These are phyloP conservation scores for Hypocreales sp. DNA, from an alignment of 2,329 filamentous ascomycete genomes.

Conservation along the genomic window DNA sequence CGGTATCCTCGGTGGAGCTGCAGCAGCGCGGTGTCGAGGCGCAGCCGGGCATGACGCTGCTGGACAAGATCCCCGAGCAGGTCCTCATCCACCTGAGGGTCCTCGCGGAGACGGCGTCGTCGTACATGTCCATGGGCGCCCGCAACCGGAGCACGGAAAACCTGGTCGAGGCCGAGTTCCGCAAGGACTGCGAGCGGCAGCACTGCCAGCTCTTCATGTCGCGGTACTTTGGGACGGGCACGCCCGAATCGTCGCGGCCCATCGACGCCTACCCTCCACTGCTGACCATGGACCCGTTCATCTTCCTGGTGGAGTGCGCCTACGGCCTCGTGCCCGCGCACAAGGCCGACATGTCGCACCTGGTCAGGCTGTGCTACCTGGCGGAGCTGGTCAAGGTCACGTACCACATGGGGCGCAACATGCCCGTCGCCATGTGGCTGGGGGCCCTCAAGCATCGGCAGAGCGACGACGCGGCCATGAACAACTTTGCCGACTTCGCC, in stretches of 20 bases:
- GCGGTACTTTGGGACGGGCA: slow-evolving; percentile 29
- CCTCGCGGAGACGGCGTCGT: slow-evolving; percentile 72
- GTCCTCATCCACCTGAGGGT: slow-evolving; percentile 76
- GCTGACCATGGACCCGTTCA: slow-evolving; percentile 55
- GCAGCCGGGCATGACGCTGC: slow-evolving; percentile 54
- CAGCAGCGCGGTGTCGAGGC: slow-evolving; percentile 74
- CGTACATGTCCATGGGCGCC: slow-evolving; percentile 66
- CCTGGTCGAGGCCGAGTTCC: slow-evolving; percentile 50
- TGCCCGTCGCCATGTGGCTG: slow-evolving; percentile 33
- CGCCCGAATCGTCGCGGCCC: slow-evolving; percentile 22
- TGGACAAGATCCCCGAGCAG: slow-evolving; percentile 76
- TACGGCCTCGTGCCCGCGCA: slow-evolving; percentile 54
- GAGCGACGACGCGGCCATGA: slow-evolving; percentile 28
- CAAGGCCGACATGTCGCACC: slow-evolving; percentile 58
- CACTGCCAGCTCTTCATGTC: slow-evolving; percentile 61
- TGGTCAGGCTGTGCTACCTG: slow-evolving; percentile 76
- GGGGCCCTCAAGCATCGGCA: slow-evolving; percentile 25
- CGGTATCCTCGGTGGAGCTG: slow-evolving; percentile 80
- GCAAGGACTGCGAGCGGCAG: slow-evolving; percentile 53
- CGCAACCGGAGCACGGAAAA: slow-evolving; percentile 45
- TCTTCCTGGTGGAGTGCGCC: slow-evolving; percentile 68
- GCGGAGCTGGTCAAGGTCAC: slow-evolving; percentile 81
- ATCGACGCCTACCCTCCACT: slow-evolving; percentile 39
- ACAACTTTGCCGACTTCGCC: slow-evolving; percentile 41
- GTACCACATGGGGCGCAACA: slow-evolving; percentile 39